These are phyloP conservation scores for Aspergillus fischeri DNA, from an alignment of 2,329 filamentous ascomycete species.

Conservation along the genomic window DNA sequence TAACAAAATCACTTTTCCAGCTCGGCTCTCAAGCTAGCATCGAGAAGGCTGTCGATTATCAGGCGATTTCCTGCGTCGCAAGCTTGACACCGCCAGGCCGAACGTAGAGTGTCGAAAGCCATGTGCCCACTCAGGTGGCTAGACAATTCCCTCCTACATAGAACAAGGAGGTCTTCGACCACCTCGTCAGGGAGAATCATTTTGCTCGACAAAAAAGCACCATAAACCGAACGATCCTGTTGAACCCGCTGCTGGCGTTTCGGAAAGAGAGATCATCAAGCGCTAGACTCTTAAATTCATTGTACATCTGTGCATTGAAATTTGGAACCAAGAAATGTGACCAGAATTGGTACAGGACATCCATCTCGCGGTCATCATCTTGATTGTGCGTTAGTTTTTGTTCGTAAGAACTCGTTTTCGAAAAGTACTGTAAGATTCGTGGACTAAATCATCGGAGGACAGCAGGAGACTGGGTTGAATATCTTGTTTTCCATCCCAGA, in stretches of 20 bases:
- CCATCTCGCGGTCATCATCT: constrained; percentile 45
- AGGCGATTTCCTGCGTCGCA: constrained; percentile 53
- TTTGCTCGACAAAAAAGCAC: constrained; percentile 51
- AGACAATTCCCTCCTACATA: constrained; percentile 48
- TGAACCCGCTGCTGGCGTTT: constrained; percentile 54
- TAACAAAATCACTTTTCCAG: constrained; percentile 43
- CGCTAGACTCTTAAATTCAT: constrained; percentile 66
- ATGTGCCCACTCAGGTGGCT: constrained; percentile 33
- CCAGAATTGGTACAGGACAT: constrained; percentile 71
- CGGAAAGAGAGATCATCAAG: constrained; percentile 57
- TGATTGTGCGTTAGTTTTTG: constrained; percentile 40
- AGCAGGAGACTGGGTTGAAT: neutral
- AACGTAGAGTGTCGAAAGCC: constrained; percentile 50
- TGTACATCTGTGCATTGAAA: constrained; percentile 72
- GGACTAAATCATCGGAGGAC: constrained; percentile 17
- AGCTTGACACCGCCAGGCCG: constrained; percentile 51
- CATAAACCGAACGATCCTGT: constrained; percentile 63
- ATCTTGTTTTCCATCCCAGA: constrained; percentile 31
- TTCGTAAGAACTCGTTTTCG: constrained; percentile 49
- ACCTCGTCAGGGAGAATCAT: constrained; percentile 51
- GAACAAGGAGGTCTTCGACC: constrained; percentile 52
- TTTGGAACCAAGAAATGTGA: constrained; percentile 66
- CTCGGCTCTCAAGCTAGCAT: constrained; percentile 48
- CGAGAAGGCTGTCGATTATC: constrained; percentile 52
- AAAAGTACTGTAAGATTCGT: constrained; percentile 48